Percentiles rank a stretch among this genome's conserved stretches.
Evolutionary conservation across 2,329 filamentous ascomycete species (phyloP).

Genomic region (Shiraia bambusicola): DNA sequence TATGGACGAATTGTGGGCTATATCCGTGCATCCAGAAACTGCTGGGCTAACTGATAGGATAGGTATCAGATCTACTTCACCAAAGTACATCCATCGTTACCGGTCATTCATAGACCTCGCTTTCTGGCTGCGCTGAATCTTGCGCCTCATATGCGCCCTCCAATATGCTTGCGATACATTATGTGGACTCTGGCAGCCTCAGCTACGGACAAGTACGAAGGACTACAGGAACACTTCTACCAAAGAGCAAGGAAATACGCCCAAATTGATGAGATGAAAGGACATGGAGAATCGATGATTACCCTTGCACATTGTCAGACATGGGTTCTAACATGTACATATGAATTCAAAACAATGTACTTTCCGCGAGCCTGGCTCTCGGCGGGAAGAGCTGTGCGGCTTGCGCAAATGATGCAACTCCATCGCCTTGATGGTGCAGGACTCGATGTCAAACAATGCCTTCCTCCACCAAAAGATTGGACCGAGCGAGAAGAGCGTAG

Average conservation of each 20-base stretch:
- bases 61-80: slow-evolving; percentile 86
- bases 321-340: slow-evolving; percentile 75
- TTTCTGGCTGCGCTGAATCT: slow-evolving; percentile 89
- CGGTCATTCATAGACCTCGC: slow-evolving; percentile 86
- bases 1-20: slow-evolving; percentile 78
- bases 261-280: slow-evolving; percentile 86
- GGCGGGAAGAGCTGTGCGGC: slow-evolving; percentile 74
- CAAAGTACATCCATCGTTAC: slow-evolving; percentile 80
- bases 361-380: slow-evolving; percentile 96
- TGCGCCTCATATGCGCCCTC: slow-evolving; percentile 81
- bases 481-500: slow-evolving; percentile 89
- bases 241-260: slow-evolving; percentile 85
- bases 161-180: slow-evolving; percentile 85
- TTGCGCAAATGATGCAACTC: slow-evolving; percentile 89
- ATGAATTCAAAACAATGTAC: slow-evolving; percentile 98
- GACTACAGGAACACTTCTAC: slow-evolving; percentile 86
- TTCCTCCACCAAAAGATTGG: slow-evolving; percentile 86
- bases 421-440: slow-evolving; percentile 81
- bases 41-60: slow-evolving; percentile 14
- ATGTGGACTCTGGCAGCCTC: slow-evolving; percentile 96
- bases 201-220: slow-evolving; percentile 76
- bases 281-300: slow-evolving; percentile 86
- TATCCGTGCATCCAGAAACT: neutral
- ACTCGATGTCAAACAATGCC: slow-evolving; percentile 88
- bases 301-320: slow-evolving; percentile 84